Evolutionary conservation across 2,329 filamentous ascomycete species (phyloP).

Genomic region (Penicillium brevicompactum): DNA sequence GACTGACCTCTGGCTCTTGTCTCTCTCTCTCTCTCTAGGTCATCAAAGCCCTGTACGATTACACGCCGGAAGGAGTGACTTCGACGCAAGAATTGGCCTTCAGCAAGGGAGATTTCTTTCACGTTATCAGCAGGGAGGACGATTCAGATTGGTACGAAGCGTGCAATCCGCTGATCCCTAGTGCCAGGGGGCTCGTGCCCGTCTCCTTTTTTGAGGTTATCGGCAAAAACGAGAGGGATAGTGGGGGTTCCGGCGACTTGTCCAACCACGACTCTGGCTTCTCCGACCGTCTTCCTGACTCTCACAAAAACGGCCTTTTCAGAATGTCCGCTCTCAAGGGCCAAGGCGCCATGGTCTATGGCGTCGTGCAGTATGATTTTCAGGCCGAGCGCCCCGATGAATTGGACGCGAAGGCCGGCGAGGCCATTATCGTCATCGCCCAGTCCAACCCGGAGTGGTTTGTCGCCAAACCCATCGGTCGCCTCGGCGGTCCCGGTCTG

Average conservation of each 20-base stretch:
- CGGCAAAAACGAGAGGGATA: constrained; percentile 89
- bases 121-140: constrained; percentile 94
- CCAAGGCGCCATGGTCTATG: constrained; percentile 87
- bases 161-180: constrained; percentile 84
- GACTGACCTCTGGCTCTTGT: no score
- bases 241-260: constrained; percentile 65
- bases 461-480: constrained; percentile 96
- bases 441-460: constrained; percentile 99
- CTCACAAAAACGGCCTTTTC: constrained; percentile 30
- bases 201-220: constrained; percentile 92
- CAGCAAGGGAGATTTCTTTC: constrained; percentile 94
- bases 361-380: constrained; percentile 96
- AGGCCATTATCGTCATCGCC: constrained; percentile 97
- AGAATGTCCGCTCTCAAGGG: constrained; percentile 53
- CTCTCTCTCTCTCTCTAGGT: constrained; percentile 60
- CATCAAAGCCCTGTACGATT: constrained; percentile 95
- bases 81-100: constrained; percentile 76
- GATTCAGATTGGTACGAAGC: constrained; percentile 97
- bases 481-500: constrained; percentile 89
- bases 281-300: constrained; percentile 55
- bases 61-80: constrained; percentile 67
- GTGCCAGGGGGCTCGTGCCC: constrained; percentile 86
- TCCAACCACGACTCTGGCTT: constrained; percentile 84
- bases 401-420: constrained; percentile 88
- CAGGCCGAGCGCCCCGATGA: constrained; percentile 94